Conservation (phyloP, 1,284 basidiomycete genomes). For the Vanrija sp. region DNA sequence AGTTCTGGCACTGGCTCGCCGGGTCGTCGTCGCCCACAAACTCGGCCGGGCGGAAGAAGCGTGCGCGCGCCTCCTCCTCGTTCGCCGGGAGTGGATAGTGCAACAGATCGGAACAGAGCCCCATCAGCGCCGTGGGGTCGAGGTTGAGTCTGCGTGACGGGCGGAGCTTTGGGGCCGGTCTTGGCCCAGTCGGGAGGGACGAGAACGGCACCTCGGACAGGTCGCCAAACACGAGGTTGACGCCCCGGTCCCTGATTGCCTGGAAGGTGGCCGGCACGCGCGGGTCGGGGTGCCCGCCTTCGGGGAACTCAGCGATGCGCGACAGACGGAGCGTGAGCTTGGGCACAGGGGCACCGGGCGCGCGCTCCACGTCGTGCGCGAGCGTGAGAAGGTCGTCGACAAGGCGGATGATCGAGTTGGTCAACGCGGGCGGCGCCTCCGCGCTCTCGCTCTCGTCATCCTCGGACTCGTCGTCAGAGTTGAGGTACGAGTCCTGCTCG, state of each 20-base stretch:
- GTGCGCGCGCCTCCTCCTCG: slow-evolving; percentile 55
- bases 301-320: slow-evolving; percentile 55
- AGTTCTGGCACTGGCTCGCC: slow-evolving; percentile 39
- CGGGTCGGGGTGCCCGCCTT: slow-evolving; percentile 47
- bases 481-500: slow-evolving; percentile 74
- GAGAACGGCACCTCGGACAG: slow-evolving; percentile 29
- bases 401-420: slow-evolving; percentile 22
- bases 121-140: slow-evolving; percentile 75
- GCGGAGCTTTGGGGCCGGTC: slow-evolving; percentile 52
- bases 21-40: slow-evolving; percentile 13
- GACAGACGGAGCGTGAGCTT: slow-evolving; percentile 64
- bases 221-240: slow-evolving; percentile 67
- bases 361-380: slow-evolving; percentile 9
- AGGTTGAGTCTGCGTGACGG: slow-evolving; percentile 56
- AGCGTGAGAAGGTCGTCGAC: slow-evolving; percentile 52
- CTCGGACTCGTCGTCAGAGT: slow-evolving; percentile 32
- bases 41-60: slow-evolving; percentile 55
- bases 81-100: slow-evolving; percentile 63
- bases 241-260: slow-evolving; percentile 20
- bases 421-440: neutral
- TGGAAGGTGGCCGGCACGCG: slow-evolving; percentile 63
- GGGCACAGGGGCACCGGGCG: slow-evolving; percentile 30
- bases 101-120: slow-evolving; percentile 75
- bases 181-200: slow-evolving; percentile 60
- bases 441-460: slow-evolving; percentile 48